Percentiles rank a stretch among this genome's conserved stretches.
phyloP scores from a whole-genome alignment of 2,329 filamentous ascomycete species.

The Curvularia verruculosa region DNA sequence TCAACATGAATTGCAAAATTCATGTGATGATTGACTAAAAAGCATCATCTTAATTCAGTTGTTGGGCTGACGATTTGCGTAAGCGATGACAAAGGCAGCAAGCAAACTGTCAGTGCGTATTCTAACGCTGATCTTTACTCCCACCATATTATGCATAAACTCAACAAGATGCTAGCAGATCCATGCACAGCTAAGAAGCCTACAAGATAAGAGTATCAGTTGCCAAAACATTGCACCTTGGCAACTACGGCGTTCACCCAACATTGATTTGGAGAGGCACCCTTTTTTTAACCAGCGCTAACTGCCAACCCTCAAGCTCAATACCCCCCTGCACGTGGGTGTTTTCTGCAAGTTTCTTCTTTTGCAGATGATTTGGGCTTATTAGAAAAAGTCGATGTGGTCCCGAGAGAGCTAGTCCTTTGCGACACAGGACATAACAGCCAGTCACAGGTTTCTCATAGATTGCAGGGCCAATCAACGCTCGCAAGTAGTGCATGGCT shows the following conservation, averaged over 20 bases:
- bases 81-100: background rate
- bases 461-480: background rate
- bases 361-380: background rate
- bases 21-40: too few relatives aligned
- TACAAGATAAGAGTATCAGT: background rate
- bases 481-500: background rate
- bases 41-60: background rate
- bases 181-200: background rate
- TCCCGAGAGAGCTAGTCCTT: background rate
- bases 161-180: background rate
- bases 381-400: background rate
- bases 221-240: background rate
- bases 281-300: background rate
- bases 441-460: background rate
- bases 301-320: background rate
- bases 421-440: background rate
- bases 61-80: background rate
- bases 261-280: background rate
- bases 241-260: background rate
- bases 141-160: background rate
- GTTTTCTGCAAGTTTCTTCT: background rate
- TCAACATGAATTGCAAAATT: too few relatives aligned
- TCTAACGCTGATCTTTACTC: background rate
- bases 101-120: background rate
- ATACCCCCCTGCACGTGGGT: background rate